Evolutionary conservation across 441 rosid genomes (phyloP).

Genomic region (Erodium chrysanthum): DNA sequence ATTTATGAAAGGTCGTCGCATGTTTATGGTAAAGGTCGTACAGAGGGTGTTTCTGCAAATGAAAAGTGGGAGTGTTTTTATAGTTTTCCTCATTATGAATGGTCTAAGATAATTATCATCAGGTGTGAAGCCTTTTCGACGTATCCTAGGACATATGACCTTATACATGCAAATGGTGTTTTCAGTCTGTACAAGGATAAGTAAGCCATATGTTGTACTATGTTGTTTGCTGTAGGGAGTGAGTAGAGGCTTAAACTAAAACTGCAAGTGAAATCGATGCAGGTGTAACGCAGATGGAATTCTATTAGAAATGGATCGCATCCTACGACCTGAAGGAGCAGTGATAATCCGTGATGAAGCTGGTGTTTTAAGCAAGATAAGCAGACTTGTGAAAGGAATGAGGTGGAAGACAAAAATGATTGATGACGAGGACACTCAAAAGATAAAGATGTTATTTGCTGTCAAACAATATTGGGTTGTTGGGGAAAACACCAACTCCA

Average conservation of each 20-base stretch:
- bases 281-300: slow-evolving; percentile 79
- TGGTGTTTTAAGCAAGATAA: slow-evolving; percentile 56
- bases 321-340: slow-evolving; percentile 81
- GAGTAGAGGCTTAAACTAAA: no score
- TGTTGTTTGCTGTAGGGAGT: no score
- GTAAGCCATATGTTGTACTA: no score
- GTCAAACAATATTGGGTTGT: neutral
- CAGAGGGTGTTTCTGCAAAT: no score
- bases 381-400: slow-evolving; percentile 57
- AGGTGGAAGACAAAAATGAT: slow-evolving; percentile 78
- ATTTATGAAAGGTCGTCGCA: no score
- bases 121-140: slow-evolving; percentile 75
- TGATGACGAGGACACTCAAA: slow-evolving; percentile 90
- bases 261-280: neutral
- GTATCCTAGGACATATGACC: slow-evolving; percentile 50
- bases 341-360: slow-evolving; percentile 73
- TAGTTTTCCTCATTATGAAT: no score
- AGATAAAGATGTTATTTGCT: slow-evolving; percentile 50
- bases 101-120: neutral
- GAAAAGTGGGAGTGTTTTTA: no score
- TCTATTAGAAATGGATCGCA: slow-evolving; percentile 82
- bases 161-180: slow-evolving; percentile 42
- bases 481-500: neutral
- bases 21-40: no score
- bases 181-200: slow-evolving; percentile 45